phyloP scores from a whole-genome alignment of 2,329 filamentous ascomycete genomes.

The Diaporthe capsici region DNA sequence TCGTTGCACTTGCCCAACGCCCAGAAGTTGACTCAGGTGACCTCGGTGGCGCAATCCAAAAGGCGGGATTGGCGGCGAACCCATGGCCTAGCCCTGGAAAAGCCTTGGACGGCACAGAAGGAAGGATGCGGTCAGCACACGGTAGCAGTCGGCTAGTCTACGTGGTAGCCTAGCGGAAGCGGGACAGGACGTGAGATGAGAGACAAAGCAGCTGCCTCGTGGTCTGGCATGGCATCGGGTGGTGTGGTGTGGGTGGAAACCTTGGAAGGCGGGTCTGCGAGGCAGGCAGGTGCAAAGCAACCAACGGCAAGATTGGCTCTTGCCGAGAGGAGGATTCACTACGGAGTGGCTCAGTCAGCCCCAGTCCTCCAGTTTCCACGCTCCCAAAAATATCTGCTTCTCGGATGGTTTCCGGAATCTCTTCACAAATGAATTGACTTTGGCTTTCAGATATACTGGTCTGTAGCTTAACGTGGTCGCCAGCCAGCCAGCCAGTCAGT shows the following conservation, averaged over 20 bases:
- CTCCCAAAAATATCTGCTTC: slow-evolving; percentile 10
- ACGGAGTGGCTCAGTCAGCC: neutral
- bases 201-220: slow-evolving; percentile 7
- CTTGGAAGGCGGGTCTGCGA: neutral
- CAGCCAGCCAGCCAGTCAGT: neutral
- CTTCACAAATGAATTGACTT: neutral
- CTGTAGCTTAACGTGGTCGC: neutral
- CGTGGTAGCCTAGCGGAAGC: slow-evolving; percentile 13
- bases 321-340: slow-evolving; percentile 3
- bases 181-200: neutral
- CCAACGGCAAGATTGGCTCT: neutral
- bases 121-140: slow-evolving; percentile 24
- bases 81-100: neutral
- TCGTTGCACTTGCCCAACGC: neutral
- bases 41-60: slow-evolving; percentile 27
- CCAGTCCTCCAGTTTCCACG: neutral
- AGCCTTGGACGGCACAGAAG: neutral
- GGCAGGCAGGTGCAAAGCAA: neutral
- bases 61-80: slow-evolving; percentile 26
- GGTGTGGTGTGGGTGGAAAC: neutral
- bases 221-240: neutral
- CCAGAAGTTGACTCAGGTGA: slow-evolving; percentile 9
- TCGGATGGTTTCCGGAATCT: slow-evolving; percentile 1
- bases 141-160: neutral
- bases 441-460: neutral